These are phyloP conservation scores for Neonectria sp. DNA, from an alignment of 2,329 filamentous ascomycete genomes.

Conservation along the genomic window DNA sequence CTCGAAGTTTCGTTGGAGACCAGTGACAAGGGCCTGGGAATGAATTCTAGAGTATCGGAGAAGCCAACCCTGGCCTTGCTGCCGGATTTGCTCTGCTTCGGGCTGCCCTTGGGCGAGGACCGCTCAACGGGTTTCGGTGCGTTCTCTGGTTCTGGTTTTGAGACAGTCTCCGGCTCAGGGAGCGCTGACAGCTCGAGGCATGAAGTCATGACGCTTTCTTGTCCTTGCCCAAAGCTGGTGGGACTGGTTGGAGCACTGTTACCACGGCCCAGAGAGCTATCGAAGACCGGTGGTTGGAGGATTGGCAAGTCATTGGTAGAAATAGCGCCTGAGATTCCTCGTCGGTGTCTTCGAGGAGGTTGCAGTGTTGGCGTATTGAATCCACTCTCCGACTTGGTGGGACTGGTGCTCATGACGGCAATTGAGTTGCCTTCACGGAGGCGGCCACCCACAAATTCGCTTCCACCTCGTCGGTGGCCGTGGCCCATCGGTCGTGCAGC, in stretches of 20 bases:
- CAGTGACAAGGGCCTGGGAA: conserved; percentile 85
- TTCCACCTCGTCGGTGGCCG: conserved; percentile 84
- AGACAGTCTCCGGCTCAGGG: conserved; percentile 17
- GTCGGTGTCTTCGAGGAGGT: conserved; percentile 77
- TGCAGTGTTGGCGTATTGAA: conserved; percentile 70
- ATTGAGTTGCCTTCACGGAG: conserved; percentile 71
- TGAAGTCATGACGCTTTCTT: conserved; percentile 43
- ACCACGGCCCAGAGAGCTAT: conserved; percentile 66
- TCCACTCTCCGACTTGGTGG: conserved; percentile 75
- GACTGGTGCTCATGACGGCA: conserved; percentile 77
- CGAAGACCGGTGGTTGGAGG: conserved; percentile 69
- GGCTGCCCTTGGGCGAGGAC: conserved; percentile 29
- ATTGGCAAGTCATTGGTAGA: conserved; percentile 88
- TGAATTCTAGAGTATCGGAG: conserved; percentile 87
- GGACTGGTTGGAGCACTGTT: conserved; percentile 78
- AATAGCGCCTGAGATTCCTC: conserved; percentile 80
- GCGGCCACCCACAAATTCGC: conserved; percentile 88
- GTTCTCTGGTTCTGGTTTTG: conserved; percentile 6
- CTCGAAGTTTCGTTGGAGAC: conserved; percentile 89
- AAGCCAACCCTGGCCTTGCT: conserved; percentile 82
- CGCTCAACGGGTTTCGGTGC: conserved; percentile 11
- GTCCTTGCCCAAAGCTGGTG: conserved; percentile 58
- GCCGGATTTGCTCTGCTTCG: conserved; percentile 49
- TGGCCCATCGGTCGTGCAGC: conserved; percentile 74
- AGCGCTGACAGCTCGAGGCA: conserved; percentile 21